Evolutionary conservation across 78 protist species (phyloP).

Genomic region (Speleostelium caveatum): DNA sequence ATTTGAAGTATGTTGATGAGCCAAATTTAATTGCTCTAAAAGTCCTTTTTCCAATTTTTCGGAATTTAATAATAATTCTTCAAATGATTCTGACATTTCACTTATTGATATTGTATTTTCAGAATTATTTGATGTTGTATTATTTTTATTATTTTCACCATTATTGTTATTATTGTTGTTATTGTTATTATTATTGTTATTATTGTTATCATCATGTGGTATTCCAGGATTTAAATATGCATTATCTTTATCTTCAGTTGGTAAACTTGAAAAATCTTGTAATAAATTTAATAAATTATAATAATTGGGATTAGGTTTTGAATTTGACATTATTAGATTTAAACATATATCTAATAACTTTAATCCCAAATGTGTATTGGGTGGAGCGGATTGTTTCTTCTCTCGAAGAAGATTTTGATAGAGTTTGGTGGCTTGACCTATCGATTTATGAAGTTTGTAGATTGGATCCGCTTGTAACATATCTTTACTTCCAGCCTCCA

Average conservation of each 20-base stretch:
- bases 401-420: constrained; percentile 53
- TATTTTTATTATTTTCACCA: neutral
- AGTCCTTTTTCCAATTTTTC: constrained; percentile 30
- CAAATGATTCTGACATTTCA: neutral
- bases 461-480: constrained; percentile 64
- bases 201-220: neutral
- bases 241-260: constrained; percentile 25
- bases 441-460: constrained; percentile 67
- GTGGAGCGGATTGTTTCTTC: constrained; percentile 50
- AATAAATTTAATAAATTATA: constrained; percentile 1
- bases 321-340: constrained; percentile 31
- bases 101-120: neutral
- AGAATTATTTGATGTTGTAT: neutral
- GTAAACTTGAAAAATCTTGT: constrained; percentile 13
- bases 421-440: constrained; percentile 62
- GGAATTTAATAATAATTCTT: constrained; percentile 6
- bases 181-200: neutral
- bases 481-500: constrained; percentile 45
- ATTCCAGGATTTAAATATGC: constrained; percentile 14
- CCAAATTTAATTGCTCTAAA: constrained; percentile 11
- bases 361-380: constrained; percentile 50
- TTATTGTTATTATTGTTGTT: neutral
- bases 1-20: constrained; percentile 10
- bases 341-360: constrained; percentile 41
- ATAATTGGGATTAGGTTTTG: constrained; percentile 28